Evolutionary conservation across 2,329 filamentous ascomycete species (phyloP), one percentile per base, ranked within the genome.

Genomic region (Trichoderma oligosporum): DNA sequence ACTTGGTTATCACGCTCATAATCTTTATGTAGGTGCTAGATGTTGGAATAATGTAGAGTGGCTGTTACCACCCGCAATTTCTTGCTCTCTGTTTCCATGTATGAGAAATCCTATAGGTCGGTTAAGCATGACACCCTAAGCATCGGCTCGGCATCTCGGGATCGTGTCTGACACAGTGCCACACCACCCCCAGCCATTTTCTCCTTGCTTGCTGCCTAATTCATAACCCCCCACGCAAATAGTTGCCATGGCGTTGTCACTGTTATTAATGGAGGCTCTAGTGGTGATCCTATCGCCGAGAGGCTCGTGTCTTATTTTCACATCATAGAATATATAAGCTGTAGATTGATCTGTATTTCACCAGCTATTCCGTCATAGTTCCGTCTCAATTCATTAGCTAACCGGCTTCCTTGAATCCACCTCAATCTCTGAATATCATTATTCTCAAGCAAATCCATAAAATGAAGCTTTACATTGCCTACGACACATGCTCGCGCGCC

Each of bases 401-500:
- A n/a, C n/a, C n/a, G n/a, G n/a, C n/a, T n/a, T n/a, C n/a, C n/a
- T n/a, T n/a, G n/a, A n/a, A n/a, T n/a, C n/a, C n/a, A n/a, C n/a
- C n/a, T n/a, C n/a, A n/a, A n/a, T n/a, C n/a, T n/a, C n/a, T n/a
- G n/a, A n/a, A n/a, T n/a, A n/a, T 16, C 12, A 39, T 4, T 11
- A 8, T n/a, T 24, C 4, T 9, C 9, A 14, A 42, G 3, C 20
- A 3, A 18, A 14, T 12, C 9, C 11, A 22, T 27, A 9, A n/a
- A n/a, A 53, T 44, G 38, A 31, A 22, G 12, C 20, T 53, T 2
- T 53, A 53, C 22, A 53, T 53, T 12, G 49, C 49, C 18, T 11
- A 53, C 11, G 49, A 53, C 27, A 53, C 49, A 3, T 53, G 49
- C 29, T 53, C 49, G 9, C 38, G 49, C 11, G 49, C 49, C 22